These are phyloP conservation scores for Nicotiana undulata DNA, from an alignment of 257 asterid species.

Conservation along the genomic window DNA sequence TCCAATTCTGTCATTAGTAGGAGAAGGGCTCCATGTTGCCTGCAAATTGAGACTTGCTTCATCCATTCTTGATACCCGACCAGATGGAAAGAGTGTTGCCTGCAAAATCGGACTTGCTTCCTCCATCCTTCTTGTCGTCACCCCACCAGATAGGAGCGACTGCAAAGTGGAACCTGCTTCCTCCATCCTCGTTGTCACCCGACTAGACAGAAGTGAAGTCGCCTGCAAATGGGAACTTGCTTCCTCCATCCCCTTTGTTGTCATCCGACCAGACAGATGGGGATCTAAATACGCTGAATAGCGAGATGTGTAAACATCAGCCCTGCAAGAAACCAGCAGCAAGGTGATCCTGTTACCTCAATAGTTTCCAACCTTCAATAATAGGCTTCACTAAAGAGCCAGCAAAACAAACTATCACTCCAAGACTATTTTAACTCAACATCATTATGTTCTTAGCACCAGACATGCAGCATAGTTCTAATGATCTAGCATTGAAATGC, in stretches of 20 bases:
- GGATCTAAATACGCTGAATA: conserved; percentile 30
- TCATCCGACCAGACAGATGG: conserved; percentile 12
- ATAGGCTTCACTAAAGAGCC: background rate
- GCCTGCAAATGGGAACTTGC: conserved; percentile 12
- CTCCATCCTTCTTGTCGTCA: background rate
- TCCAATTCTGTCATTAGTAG: conserved; percentile 27
- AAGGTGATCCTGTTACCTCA: conserved; percentile 7
- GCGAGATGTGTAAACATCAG: conserved; percentile 33
- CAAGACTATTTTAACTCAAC: background rate
- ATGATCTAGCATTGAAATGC: background rate
- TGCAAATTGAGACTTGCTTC: conserved; percentile 24
- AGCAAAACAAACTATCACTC: background rate
- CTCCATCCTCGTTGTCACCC: conserved; percentile 23
- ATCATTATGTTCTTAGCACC: background rate
- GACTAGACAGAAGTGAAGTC: conserved; percentile 6
- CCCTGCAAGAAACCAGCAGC: conserved; percentile 36
- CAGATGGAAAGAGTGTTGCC: background rate
- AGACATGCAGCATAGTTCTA: background rate
- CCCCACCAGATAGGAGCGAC: background rate
- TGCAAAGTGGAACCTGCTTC: conserved; percentile 2
- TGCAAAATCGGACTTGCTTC: conserved; percentile 3
- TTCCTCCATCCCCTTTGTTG: background rate
- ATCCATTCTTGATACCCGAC: conserved; percentile 3
- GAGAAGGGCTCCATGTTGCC: conserved; percentile 25
- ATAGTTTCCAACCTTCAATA: background rate